Base-by-base conservation (phyloP, 2,329 filamentous ascomycete species). In the Claviceps arundinis region DNA sequence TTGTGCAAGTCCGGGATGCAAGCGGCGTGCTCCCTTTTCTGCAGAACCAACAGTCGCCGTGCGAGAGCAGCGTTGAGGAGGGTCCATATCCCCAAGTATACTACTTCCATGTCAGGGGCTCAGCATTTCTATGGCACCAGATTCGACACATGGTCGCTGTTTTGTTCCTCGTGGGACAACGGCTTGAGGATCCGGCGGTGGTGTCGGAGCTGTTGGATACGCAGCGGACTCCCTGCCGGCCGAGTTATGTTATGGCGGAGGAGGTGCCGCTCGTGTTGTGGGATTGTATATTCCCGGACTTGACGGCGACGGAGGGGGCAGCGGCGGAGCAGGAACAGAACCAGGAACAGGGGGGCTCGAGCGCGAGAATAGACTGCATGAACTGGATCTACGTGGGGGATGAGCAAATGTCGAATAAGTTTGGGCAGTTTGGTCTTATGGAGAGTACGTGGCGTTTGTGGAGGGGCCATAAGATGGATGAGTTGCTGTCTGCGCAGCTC, bases 91-190 rank as follows among this genome's bases (percentile, higher is more conserved):
- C 82, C 6, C 87, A 88, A 62, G 78, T 96, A 14, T 97, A 94
- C 70, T 84, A 85, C 56, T 94, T 98, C 68, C 84, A 85, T 53
- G 82, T 98, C 42, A 82, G 90, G 59, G 93, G 93, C 19, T 89
- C 86, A 7, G 93, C 90, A 1, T 98, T 98, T 68, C 71, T 98
- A 47, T 98, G 93, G 93, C 93, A 98, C 70, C 93, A 98, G 70
- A 94, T 98, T 59, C 83, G 93, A 24, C 88, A 91, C 71, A 90
- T 98, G 80, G 83, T 94, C n/a, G 81, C 84, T 16, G 74, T 97
- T 6, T 73, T 98, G n/a, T 97, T 98, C 72, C 74, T 93, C 11
- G 82, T 97, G 8, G 93, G 88, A 30, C 93, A 98, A 69, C 82
- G 89, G 0, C 78, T 95, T 16, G 93, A 98, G 66, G 65, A 74